These are phyloP conservation scores for Colletotrichum kahawae DNA, from an alignment of 2,329 filamentous ascomycete genomes.

Conservation along the genomic window DNA sequence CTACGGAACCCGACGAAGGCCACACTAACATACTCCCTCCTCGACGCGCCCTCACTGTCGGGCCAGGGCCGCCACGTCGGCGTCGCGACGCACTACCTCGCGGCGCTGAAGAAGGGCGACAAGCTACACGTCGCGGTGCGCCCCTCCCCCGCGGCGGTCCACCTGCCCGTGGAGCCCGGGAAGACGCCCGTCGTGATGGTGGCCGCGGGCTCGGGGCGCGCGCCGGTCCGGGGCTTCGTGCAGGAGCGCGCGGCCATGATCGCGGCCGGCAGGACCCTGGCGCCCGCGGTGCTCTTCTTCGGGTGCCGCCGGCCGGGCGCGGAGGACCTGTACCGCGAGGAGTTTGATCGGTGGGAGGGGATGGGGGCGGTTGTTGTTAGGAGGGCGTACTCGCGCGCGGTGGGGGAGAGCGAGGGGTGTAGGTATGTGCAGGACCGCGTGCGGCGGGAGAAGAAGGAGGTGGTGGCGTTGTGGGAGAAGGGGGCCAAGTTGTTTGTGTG, in stretches of 20 bases:
- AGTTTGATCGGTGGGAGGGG: slow-evolving; percentile 51
- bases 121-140: slow-evolving; percentile 55
- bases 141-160: slow-evolving; percentile 43
- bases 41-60: slow-evolving; percentile 55
- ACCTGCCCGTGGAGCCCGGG: slow-evolving; percentile 41
- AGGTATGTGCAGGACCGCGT: slow-evolving; percentile 53
- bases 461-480: slow-evolving; percentile 37
- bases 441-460: slow-evolving; percentile 33
- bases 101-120: slow-evolving; percentile 48
- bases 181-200: slow-evolving; percentile 47
- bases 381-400: slow-evolving; percentile 55
- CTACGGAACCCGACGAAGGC: slow-evolving; percentile 57
- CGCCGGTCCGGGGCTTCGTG: slow-evolving; percentile 27
- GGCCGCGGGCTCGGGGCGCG: slow-evolving; percentile 45
- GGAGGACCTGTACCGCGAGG: slow-evolving; percentile 50
- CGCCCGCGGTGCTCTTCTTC: slow-evolving; percentile 53
- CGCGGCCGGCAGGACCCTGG: slow-evolving; percentile 40
- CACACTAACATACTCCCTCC: slow-evolving; percentile 67
- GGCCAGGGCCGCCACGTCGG: slow-evolving; percentile 58
- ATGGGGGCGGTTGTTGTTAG: slow-evolving; percentile 59
- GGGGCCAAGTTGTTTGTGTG: slow-evolving; percentile 65
- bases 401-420: slow-evolving; percentile 50
- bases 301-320: slow-evolving; percentile 46
- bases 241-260: slow-evolving; percentile 42
- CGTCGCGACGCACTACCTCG: slow-evolving; percentile 66